phyloP scores from a whole-genome alignment of 371 early-diverging fungal species.

The Lichtheimia ornata region DNA sequence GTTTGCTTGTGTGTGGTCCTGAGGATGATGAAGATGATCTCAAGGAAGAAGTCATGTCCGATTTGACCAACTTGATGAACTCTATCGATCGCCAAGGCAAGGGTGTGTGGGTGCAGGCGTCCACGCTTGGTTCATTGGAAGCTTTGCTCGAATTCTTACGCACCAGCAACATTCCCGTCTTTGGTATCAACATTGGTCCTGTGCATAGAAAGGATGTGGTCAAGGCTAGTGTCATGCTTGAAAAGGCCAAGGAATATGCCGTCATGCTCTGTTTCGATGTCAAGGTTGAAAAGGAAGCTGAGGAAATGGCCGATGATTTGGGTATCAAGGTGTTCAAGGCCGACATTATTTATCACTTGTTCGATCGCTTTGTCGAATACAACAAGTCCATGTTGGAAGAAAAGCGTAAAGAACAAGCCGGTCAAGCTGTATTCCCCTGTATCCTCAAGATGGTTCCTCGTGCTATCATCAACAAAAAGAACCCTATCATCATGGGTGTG shows the following conservation, averaged over 20 bases:
- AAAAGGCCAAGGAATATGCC: slow-evolving; percentile 89
- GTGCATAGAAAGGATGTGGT: slow-evolving; percentile 99
- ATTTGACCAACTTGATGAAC: slow-evolving; percentile 76
- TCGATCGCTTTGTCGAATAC: slow-evolving; percentile 94
- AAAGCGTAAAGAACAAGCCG: slow-evolving; percentile 87
- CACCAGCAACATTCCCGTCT: slow-evolving; percentile 94
- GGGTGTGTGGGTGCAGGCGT: slow-evolving; percentile 99
- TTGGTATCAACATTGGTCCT: slow-evolving; percentile 98
- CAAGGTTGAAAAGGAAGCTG: slow-evolving; percentile 96
- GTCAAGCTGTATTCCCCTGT: slow-evolving; percentile 97
- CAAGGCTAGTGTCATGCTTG: slow-evolving; percentile 92
- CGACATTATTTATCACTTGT: slow-evolving; percentile 99
- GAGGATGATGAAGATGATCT: slow-evolving; percentile 97
- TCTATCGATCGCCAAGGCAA: slow-evolving; percentile 85
- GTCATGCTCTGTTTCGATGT: slow-evolving; percentile 99
- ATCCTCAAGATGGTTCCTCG: slow-evolving; percentile 93
- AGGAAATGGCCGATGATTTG: slow-evolving; percentile 89
- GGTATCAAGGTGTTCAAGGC: slow-evolving; percentile 96
- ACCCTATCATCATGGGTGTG: slow-evolving; percentile 98
- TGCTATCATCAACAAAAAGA: slow-evolving; percentile 95
- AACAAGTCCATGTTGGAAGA: slow-evolving; percentile 76
- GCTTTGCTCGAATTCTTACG: slow-evolving; percentile 97
- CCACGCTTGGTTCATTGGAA: slow-evolving; percentile 99
- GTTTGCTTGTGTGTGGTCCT: slow-evolving; percentile 90
- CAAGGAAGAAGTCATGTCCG: slow-evolving; percentile 93